Evolutionary conservation across 371 early-diverging fungal species (phyloP), one percentile per base, ranked within the genome.

Genomic region (Rhizopus sp.): DNA sequence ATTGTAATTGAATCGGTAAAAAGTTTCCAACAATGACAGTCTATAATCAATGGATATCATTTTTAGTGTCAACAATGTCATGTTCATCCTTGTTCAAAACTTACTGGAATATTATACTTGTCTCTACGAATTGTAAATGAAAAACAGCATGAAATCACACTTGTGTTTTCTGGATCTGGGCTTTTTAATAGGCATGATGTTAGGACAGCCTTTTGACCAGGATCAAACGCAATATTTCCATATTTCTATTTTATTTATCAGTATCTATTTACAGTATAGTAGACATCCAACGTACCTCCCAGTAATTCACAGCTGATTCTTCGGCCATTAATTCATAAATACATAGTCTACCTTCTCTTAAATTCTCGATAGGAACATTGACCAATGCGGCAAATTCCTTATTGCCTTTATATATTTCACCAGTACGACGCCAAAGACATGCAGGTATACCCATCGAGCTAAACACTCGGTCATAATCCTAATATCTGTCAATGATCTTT

Each of bases 401-500:
- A 78, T 97, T 97, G 9, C 93, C 91, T 63, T 94, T 95, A 77
- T 91, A 95, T 33, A 97, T 95, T 67, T 97, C 96, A 38, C 97
- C 97, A 0, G 96, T 95, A 32, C 97, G 83, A 9, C 97, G 84
- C 97, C 96, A 96, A 34, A 96, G 69, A 66, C 95, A 94, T 32
- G 94, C 90, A 0, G 97, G 97, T 29, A 94, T 87, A 33, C 94
- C 97, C 91, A 95, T 93, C 13, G 93, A 81, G 55, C 90, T 90
- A 65, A 97, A 95, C 31, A 93, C 91, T 49, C 93, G 87, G 59
- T 58, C 54, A 38, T 56, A 60, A 33, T 51, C 63, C 61, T 56
- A 47, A 7, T 16, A 8, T 16, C n/a, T 50, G 15, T 32, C 15
- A 50, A 13, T 10, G 6, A 15, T 41, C 15, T 15, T n/a, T 41